A percentile compares a stretch with the other conserved stretches of the same genome.
Conservation (phyloP, 2,329 filamentous ascomycete species). For the Metarhizium album region DNA sequence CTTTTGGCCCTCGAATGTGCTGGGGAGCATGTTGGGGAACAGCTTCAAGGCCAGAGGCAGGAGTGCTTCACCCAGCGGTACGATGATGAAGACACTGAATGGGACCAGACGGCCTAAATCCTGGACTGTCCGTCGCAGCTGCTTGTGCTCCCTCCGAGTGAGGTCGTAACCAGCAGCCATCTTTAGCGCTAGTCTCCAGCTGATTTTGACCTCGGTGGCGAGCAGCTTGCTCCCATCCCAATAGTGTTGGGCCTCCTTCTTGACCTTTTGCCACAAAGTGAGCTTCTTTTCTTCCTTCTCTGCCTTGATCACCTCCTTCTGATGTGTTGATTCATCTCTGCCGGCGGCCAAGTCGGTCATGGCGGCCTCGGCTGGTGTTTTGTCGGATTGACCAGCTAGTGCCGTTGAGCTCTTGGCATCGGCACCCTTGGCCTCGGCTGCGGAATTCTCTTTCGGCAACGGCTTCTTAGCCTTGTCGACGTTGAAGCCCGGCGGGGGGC, state of each 20-base stretch:
- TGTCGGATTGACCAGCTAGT: constrained; percentile 21
- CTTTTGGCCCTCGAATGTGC: constrained; percentile 89
- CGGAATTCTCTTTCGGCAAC: constrained; percentile 44
- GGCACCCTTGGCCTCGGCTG: constrained; percentile 20
- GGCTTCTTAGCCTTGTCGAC: constrained; percentile 83
- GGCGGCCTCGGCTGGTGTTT: constrained; percentile 29
- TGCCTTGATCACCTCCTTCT: constrained; percentile 43
- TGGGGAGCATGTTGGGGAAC: constrained; percentile 95
- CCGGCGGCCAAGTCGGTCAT: constrained; percentile 52
- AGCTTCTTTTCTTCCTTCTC: constrained; percentile 73
- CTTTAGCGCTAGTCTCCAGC: constrained; percentile 80
- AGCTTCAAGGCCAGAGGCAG: constrained; percentile 85
- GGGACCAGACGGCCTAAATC: constrained; percentile 87
- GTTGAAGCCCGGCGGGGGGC: constrained; percentile 83
- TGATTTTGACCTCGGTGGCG: constrained; percentile 86
- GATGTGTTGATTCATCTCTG: constrained; percentile 51
- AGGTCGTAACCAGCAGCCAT: constrained; percentile 98
- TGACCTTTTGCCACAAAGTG: constrained; percentile 84
- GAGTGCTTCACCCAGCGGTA: constrained; percentile 89
- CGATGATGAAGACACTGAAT: constrained; percentile 93
- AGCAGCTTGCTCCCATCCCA: constrained; percentile 98
- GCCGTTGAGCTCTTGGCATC: constrained; percentile 18
- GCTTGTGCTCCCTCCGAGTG: constrained; percentile 82
- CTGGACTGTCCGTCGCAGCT: constrained; percentile 86
- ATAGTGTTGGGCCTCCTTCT: constrained; percentile 88